Evolutionary conservation across 1,284 basidiomycete genomes (phyloP), one percentile per base, ranked within the genome.

Genomic region (Chalciporus sp.): DNA sequence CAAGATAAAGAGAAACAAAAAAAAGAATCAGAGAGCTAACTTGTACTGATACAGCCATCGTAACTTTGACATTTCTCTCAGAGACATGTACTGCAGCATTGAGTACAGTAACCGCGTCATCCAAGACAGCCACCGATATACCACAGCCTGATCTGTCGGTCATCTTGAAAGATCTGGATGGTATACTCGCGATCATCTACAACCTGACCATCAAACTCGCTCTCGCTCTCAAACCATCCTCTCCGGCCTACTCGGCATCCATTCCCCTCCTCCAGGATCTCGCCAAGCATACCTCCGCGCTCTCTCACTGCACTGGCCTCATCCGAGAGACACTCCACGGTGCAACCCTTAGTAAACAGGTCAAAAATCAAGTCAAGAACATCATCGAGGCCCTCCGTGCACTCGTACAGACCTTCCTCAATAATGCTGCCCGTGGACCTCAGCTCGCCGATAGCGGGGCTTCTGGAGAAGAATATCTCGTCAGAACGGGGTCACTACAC

Each of bases 401-500:
- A 2, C 74, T 86, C 42, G 58, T 74, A 1, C 67, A 69, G 26
- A 68, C 72, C 0, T 78, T 86, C 51, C 50, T 70, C 31, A 42
- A 60, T 52, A 53, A 62, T 28, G 59, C 48, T 14, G 49, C 58
- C 10, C 56, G 42, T 55, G 65, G 47, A 37, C 62, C 52, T 16
- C 53, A 52, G 58, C 58, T 40, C 64, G 49, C 42, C 60, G 56
- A 41, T 48, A 35, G 53, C 51, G 33, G 51, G 41, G 19, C 52
- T 0, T 45, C 60, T 20, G 55, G 57, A n/a, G 74, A 79, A 28
- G 79, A 81, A 23, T 86, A 88, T 61, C 74, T 92, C 56, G 66
- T 84, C 35, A 78, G 76, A 57, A 85, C 84, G 0, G 89, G 80
- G 19, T 69, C 80, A 10, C 74, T 91, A 0, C 90, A 92, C 62